phyloP scores from a whole-genome alignment of 148 eudicot species.

The Camellia granthamiana region DNA sequence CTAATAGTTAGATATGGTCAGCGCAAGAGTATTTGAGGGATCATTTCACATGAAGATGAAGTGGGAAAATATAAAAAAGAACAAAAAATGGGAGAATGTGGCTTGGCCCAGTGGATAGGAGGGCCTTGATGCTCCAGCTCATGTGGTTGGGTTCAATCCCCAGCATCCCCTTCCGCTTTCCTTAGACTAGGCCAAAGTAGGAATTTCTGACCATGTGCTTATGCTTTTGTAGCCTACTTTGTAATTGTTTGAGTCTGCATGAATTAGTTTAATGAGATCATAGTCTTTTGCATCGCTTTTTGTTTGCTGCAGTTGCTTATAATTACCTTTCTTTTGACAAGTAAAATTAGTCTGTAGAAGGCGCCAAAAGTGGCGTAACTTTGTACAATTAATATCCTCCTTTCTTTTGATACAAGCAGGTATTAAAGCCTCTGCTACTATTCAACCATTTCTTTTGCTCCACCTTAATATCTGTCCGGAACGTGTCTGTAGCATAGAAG shows the following conservation, averaged over 20 bases:
- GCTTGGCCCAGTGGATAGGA: neutral
- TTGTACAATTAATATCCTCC: neutral
- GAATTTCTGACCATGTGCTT: neutral
- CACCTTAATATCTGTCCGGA: constrained; percentile 78
- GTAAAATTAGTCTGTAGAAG: too few relatives aligned
- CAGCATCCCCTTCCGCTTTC: too few relatives aligned
- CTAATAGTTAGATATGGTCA: neutral
- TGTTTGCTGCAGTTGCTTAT: too few relatives aligned
- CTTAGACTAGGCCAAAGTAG: too few relatives aligned
- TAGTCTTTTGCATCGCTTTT: too few relatives aligned
- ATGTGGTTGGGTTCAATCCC: too few relatives aligned
- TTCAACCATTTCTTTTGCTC: constrained; percentile 79
- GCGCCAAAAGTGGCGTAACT: too few relatives aligned
- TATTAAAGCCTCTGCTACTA: constrained; percentile 66
- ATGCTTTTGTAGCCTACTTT: neutral
- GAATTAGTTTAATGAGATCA: neutral
- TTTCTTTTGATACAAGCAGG: constrained; percentile 34
- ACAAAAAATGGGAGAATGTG: neutral
- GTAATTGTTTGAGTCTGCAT: neutral
- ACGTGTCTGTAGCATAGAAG: constrained; percentile 63
- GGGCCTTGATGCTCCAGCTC: too few relatives aligned
- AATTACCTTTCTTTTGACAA: too few relatives aligned
- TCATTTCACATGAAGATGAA: constrained; percentile 3
- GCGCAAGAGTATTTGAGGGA: neutral
- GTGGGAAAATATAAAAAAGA: neutral